phyloP scores from a whole-genome alignment of 108 stramenopile species.

The Tribonema minus region DNA sequence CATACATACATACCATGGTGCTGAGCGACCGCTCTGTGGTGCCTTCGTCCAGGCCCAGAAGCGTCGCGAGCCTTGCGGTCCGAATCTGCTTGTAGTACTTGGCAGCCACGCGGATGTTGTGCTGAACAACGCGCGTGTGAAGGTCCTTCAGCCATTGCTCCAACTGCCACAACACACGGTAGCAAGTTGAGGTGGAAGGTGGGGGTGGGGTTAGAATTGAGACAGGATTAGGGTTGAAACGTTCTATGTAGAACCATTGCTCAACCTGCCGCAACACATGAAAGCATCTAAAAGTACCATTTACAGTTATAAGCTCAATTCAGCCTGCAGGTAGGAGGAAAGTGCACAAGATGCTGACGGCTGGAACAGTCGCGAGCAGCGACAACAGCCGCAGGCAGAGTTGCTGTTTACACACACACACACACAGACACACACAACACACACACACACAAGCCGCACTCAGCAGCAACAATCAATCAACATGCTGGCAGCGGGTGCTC shows the following conservation, averaged over 20 bases:
- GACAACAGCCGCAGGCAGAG: too few relatives aligned
- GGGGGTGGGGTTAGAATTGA: too few relatives aligned
- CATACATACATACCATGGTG: slow-evolving; percentile 75
- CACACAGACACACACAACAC: too few relatives aligned
- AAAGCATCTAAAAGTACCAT: too few relatives aligned
- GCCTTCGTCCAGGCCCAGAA: slow-evolving; percentile 67
- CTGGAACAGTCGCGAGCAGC: too few relatives aligned
- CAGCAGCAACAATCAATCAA: too few relatives aligned
- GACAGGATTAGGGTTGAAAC: neutral
- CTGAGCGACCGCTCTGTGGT: slow-evolving; percentile 75
- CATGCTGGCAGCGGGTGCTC: too few relatives aligned
- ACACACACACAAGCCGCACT: too few relatives aligned
- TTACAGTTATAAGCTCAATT: too few relatives aligned
- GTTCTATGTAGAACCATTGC: neutral
- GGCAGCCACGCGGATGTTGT: slow-evolving; percentile 85
- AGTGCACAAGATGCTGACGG: too few relatives aligned
- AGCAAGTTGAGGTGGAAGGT: neutral
- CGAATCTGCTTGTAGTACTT: slow-evolving; percentile 84
- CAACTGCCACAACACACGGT: slow-evolving; percentile 16
- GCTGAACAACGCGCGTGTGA: slow-evolving; percentile 84
- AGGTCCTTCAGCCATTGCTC: slow-evolving; percentile 58
- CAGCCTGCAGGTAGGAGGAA: too few relatives aligned
- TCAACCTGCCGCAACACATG: neutral
- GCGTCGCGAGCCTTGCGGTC: slow-evolving; percentile 73
- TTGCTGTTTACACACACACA: too few relatives aligned